Conservation (phyloP, 176 grass and related monocot species). For the Poa pratensis region DNA sequence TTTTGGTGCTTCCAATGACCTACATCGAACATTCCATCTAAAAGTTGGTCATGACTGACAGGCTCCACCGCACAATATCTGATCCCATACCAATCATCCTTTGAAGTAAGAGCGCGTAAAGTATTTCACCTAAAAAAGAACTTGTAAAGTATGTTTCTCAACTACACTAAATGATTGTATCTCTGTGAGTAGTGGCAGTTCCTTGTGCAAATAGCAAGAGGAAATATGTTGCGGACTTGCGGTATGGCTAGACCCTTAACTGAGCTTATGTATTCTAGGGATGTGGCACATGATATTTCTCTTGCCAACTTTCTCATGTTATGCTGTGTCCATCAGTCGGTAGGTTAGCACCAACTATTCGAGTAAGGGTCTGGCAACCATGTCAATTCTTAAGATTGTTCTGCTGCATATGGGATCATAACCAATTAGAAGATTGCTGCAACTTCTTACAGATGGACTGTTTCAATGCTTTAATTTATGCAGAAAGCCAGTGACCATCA, state of each 20-base stretch:
- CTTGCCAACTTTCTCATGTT: neutral
- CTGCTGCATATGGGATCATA: neutral
- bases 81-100: neutral
- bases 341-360: neutral
- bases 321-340: neutral
- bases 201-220: constrained; percentile 5
- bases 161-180: neutral
- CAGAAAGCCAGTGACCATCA: neutral
- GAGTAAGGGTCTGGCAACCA: neutral
- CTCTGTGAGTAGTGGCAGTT: neutral
- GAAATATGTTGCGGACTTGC: neutral
- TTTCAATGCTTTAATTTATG: neutral
- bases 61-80: neutral
- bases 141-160: neutral
- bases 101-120: neutral
- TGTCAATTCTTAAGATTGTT: neutral
- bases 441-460: neutral
- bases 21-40: neutral
- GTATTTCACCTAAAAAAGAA: neutral
- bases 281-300: neutral
- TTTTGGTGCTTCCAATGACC: neutral
- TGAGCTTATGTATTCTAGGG: neutral
- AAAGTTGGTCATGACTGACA: neutral
- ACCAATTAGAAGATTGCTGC: neutral
- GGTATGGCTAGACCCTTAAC: neutral